A percentile compares a stretch with the other conserved stretches of the same genome.
These are phyloP conservation scores for Hanseniaspora lindneri DNA, from an alignment of 805 yeast species.

Conservation along the genomic window DNA sequence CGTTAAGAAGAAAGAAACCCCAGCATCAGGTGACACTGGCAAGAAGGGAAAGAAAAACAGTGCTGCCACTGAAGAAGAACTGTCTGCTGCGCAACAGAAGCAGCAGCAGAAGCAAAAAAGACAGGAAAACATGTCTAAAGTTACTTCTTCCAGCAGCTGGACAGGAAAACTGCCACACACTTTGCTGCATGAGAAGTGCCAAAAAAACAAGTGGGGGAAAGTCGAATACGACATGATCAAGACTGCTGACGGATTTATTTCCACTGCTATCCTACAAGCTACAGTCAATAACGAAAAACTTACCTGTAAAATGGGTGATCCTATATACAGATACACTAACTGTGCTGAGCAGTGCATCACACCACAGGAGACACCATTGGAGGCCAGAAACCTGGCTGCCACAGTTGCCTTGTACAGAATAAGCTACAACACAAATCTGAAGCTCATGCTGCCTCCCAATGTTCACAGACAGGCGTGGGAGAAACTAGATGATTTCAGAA, in stretches of 20 bases:
- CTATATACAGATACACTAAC: conserved; percentile 32
- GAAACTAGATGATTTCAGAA: conserved; percentile 52
- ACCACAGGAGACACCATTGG: conserved; percentile 71
- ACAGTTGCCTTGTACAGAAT: conserved; percentile 75
- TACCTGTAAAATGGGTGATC: conserved; percentile 42
- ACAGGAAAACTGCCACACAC: conserved; percentile 90
- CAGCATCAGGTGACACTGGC: neutral
- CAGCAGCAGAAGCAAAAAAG: conserved; percentile 23
- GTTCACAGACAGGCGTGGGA: conserved; percentile 66
- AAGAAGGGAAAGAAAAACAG: neutral
- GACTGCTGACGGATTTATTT: conserved; percentile 46
- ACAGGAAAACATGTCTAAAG: conserved; percentile 35
- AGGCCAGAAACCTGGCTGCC: conserved; percentile 84
- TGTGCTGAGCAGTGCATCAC: conserved; percentile 36
- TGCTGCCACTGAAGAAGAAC: conserved; percentile 16
- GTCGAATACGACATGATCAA: conserved; percentile 64
- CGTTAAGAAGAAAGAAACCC: neutral
- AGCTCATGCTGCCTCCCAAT: conserved; percentile 74
- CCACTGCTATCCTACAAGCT: conserved; percentile 53
- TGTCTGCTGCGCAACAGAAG: conserved; percentile 17
- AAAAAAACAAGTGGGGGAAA: conserved; percentile 78
- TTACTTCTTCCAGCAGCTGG: conserved; percentile 68
- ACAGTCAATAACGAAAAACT: conserved; percentile 61
- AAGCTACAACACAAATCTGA: conserved; percentile 68
- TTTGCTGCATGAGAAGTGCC: conserved; percentile 74